phyloP scores from a whole-genome alignment of 1,139 yeast species.

The Trichomonascaceae sp. region DNA sequence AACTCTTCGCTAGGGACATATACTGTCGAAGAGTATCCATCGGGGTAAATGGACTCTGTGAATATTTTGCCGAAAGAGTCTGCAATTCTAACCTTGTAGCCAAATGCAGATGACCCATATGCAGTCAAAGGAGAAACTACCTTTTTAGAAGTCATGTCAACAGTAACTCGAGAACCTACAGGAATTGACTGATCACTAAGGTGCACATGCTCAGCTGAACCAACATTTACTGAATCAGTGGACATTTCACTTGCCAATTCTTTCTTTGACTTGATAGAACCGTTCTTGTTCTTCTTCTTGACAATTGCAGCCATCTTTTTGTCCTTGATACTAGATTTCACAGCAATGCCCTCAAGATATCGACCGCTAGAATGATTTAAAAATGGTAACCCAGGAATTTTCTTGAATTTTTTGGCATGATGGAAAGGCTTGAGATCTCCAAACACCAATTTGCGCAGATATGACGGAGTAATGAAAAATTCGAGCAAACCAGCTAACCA shows the following conservation, averaged over 20 bases:
- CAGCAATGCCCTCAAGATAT: slow-evolving; percentile 65
- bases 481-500: slow-evolving; percentile 68
- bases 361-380: slow-evolving; percentile 41
- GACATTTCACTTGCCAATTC: slow-evolving; percentile 25
- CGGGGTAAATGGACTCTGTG: slow-evolving; percentile 59
- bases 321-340: slow-evolving; percentile 44
- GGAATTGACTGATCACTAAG: slow-evolving; percentile 56
- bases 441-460: slow-evolving; percentile 62
- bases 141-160: slow-evolving; percentile 54
- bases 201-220: slow-evolving; percentile 48
- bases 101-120: slow-evolving; percentile 46
- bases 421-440: slow-evolving; percentile 43
- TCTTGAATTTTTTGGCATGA: slow-evolving; percentile 66
- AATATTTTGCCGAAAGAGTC: slow-evolving; percentile 56
- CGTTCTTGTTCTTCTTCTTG: slow-evolving; percentile 32
- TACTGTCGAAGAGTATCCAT: slow-evolving; percentile 65
- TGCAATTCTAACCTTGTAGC: slow-evolving; percentile 70
- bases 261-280: slow-evolving; percentile 27
- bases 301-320: slow-evolving; percentile 21
- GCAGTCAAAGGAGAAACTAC: slow-evolving; percentile 71
- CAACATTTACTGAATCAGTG: slow-evolving; percentile 74
- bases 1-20: slow-evolving; percentile 61
- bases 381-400: slow-evolving; percentile 66
- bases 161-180: slow-evolving; percentile 72
- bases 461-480: slow-evolving; percentile 82